These are phyloP conservation scores for Mrakia blollopis DNA, from an alignment of 768 basidiomycete species.

Conservation along the genomic window DNA sequence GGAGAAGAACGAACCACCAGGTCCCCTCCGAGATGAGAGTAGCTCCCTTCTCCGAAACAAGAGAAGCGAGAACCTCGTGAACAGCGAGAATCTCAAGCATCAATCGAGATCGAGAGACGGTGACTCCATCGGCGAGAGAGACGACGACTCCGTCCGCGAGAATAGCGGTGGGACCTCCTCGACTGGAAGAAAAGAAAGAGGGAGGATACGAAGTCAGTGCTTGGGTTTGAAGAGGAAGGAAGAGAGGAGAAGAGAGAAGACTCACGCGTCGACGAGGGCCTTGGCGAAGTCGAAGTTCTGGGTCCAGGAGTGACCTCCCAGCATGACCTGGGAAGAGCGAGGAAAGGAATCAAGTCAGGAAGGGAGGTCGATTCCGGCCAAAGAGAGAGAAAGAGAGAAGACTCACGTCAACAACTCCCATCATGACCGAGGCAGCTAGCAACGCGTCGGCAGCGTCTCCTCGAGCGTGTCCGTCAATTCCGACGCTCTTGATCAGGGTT, in stretches of 20 bases:
- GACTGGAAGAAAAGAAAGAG: constrained; percentile 33
- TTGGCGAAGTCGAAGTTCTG: constrained; percentile 48
- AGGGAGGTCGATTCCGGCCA: too few relatives aligned
- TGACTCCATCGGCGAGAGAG: constrained; percentile 39
- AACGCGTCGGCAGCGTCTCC: constrained; percentile 42
- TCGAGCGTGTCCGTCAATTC: constrained; percentile 41
- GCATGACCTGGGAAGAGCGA: constrained; percentile 34
- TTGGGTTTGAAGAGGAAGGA: not conserved
- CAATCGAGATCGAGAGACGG: constrained; percentile 45
- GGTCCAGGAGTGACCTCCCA: constrained; percentile 47
- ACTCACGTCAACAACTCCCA: constrained; percentile 35
- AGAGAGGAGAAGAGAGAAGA: not conserved
- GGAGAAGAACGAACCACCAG: constrained; percentile 45
- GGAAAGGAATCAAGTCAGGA: not conserved
- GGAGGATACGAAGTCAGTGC: not conserved
- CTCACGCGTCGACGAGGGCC: constrained; percentile 47
- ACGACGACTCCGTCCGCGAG: constrained; percentile 39
- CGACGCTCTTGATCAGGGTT: constrained; percentile 42
- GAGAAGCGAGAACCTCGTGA: constrained; percentile 29
- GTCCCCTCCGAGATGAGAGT: constrained; percentile 42
- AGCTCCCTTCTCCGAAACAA: constrained; percentile 44
- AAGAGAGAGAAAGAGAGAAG: too few relatives aligned
- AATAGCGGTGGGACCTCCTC: constrained; percentile 49
- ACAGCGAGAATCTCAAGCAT: constrained; percentile 43
- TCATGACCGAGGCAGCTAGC: constrained; percentile 44